These are phyloP conservation scores for Myxozyma neglecta DNA, from an alignment of 805 yeast species.

Conservation along the genomic window DNA sequence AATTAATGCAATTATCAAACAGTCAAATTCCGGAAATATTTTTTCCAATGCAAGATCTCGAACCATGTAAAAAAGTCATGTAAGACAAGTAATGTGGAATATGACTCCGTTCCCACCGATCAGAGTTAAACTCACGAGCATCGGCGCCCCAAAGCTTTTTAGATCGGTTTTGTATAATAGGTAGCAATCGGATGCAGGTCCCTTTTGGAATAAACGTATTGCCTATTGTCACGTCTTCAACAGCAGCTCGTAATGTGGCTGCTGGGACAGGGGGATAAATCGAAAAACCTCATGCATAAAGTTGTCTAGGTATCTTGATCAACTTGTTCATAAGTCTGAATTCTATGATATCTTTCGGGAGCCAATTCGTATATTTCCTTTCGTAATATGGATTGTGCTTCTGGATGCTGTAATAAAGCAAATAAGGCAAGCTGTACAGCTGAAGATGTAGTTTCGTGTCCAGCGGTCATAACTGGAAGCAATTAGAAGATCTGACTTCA, in stretches of 20 bases:
- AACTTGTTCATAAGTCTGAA: slow-evolving; percentile 12
- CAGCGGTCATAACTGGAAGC: slow-evolving; percentile 18
- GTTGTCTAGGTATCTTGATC: slow-evolving; percentile 13
- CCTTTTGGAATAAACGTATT: slow-evolving; percentile 2
- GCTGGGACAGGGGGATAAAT: slow-evolving; percentile 15
- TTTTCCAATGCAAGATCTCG: slow-evolving; percentile 26
- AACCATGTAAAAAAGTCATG: slow-evolving; percentile 24
- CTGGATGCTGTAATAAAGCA: neutral
- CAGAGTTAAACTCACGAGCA: slow-evolving; percentile 22
- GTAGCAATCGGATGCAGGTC: slow-evolving; percentile 4
- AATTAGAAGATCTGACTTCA: neutral
- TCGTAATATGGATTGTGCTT: neutral
- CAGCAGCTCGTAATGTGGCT: slow-evolving; percentile 8
- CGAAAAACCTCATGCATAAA: slow-evolving; percentile 16
- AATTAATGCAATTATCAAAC: slow-evolving; percentile 17
- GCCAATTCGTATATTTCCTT: neutral
- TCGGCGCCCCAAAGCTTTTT: slow-evolving; percentile 14
- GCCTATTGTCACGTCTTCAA: neutral
- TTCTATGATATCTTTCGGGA: neutral
- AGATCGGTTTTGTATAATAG: slow-evolving; percentile 4
- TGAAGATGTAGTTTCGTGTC: slow-evolving; percentile 28
- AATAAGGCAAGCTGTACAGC: slow-evolving; percentile 7
- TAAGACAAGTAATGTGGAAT: slow-evolving; percentile 9
- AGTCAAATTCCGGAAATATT: slow-evolving; percentile 24
- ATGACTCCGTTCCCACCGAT: slow-evolving; percentile 21